Base-by-base conservation (phyloP, 176 grass and related monocot genomes). In the Ampelocalamus luodianensis region DNA sequence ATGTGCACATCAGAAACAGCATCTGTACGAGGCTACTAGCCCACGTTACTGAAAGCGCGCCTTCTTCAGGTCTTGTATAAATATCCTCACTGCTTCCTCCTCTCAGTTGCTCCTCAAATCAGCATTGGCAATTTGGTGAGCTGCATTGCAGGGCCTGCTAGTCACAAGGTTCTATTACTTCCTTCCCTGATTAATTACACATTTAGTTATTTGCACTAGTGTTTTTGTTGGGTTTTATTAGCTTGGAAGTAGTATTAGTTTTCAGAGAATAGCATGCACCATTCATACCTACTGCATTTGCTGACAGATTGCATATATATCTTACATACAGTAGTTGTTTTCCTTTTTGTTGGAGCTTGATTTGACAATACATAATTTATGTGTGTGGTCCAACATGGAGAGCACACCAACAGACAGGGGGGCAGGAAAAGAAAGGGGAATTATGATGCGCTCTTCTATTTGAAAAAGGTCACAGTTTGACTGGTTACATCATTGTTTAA, bases 331-430 rank as follows among this genome's bases (percentile, higher is more conserved):
- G 14, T 50, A 82, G 14, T 50, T 76, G 44, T 15, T 77, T 40
- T 32, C 2, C 9, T 20, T 51, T 67, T 14, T 40, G 39, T 54
- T 51, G 72, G 78, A 65, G 10, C 12, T 6, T 63, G 83, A 90
- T 82, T 78, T 90, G 88, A 86, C 79, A 65, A 68, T 48, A 77
- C 88, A 39, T 46, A 27, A 69, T 61, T 64, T 60, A 27, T 60
- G 63, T 4, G 4, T 13, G 10, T 55, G 71, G 77, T 24, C 71
- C 83, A 36, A 55, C 54, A 82, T 22, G 83, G 78, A 14, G 88
- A 48, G 53, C 68, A 58, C 88, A 82, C 88, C 83, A 82, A 34
- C 83, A 77, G 56, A 82, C 83, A 90, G 23, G 58, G 58, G 85
- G n/a, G 29, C 76, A 79, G 44, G 72, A 46, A 86, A 82, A 36